Conservation (phyloP, 164 flowering plant species). For the Sextonia rubra region DNA sequence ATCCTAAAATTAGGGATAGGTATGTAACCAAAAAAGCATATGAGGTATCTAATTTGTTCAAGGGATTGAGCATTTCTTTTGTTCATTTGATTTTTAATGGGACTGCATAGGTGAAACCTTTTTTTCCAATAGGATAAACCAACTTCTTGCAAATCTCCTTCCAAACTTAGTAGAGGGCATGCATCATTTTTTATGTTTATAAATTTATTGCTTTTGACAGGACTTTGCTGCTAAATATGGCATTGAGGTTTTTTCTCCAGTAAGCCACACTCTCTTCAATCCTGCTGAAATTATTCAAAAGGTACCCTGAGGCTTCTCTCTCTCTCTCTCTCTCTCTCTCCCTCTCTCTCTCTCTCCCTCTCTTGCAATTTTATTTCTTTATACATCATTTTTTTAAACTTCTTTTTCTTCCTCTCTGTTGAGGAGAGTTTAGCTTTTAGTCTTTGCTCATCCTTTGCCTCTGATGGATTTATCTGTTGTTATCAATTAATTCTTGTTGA, state of each 20-base stretch:
- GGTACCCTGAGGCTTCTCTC: conserved; percentile 29
- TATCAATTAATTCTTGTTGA: not conserved
- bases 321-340: not conserved
- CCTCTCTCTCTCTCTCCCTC: not conserved
- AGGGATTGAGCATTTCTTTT: not conserved
- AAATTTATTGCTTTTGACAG: conserved; percentile 29
- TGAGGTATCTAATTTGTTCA: too few relatives aligned
- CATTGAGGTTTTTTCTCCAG: conserved; percentile 79
- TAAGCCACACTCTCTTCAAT: conserved; percentile 87
- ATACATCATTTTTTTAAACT: not conserved
- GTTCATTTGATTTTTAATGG: not conserved
- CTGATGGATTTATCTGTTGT: not conserved
- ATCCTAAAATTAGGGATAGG: not conserved
- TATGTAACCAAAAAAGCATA: not conserved
- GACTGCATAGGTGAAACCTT: not conserved
- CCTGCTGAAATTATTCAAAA: conserved; percentile 70
- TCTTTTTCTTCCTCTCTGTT: conserved; percentile 2
- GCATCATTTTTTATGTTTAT: not conserved
- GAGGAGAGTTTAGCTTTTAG: not conserved
- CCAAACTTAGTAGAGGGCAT: not conserved
- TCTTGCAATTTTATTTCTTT: not conserved
- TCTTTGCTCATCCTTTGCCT: not conserved
- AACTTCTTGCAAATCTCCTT: not conserved
- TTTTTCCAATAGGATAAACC: not conserved
- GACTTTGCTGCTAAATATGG: conserved; percentile 58